A percentile compares a stretch with the other conserved stretches of the same genome.
Conservation (phyloP, 2,329 filamentous ascomycete genomes). For the Aspergillus niger region DNA sequence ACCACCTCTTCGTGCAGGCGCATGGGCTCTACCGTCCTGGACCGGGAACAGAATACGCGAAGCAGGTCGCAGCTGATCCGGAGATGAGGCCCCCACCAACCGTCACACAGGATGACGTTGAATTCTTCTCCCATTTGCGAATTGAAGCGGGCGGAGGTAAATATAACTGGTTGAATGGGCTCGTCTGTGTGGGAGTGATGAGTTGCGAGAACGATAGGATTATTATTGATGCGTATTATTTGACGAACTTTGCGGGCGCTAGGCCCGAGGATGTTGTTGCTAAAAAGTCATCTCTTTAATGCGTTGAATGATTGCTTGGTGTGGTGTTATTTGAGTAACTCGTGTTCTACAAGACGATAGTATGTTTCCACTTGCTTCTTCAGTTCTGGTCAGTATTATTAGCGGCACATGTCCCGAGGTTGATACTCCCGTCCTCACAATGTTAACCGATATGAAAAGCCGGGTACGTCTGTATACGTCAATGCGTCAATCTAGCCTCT, state of each 20-base stretch:
- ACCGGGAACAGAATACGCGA: constrained; percentile 26
- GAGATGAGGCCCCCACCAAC: constrained; percentile 16
- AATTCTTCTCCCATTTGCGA: constrained; percentile 30
- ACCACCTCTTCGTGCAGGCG: constrained; percentile 28
- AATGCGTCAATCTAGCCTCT: background rate
- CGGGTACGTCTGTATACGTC: background rate
- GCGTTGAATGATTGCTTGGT: background rate
- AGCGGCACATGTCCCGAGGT: background rate
- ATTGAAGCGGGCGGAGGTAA: constrained; percentile 24
- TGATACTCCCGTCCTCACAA: background rate
- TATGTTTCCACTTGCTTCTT: background rate
- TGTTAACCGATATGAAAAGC: background rate
- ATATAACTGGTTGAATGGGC: constrained; percentile 31
- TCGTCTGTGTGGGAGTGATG: constrained; percentile 29
- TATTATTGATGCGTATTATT: constrained; percentile 28
- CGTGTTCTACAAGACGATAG: too few species aligned
- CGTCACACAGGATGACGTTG: constrained; percentile 26
- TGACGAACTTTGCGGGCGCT: constrained; percentile 25
- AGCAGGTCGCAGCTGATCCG: constrained; percentile 21
- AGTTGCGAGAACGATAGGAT: constrained; percentile 25
- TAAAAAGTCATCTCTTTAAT: background rate
- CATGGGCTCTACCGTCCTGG: constrained; percentile 29
- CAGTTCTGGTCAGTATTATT: background rate
- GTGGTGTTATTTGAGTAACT: background rate
- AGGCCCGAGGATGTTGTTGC: constrained; percentile 25